Evolutionary conservation across 257 asterid genomes (phyloP).

Genomic region (Lantana camara): DNA sequence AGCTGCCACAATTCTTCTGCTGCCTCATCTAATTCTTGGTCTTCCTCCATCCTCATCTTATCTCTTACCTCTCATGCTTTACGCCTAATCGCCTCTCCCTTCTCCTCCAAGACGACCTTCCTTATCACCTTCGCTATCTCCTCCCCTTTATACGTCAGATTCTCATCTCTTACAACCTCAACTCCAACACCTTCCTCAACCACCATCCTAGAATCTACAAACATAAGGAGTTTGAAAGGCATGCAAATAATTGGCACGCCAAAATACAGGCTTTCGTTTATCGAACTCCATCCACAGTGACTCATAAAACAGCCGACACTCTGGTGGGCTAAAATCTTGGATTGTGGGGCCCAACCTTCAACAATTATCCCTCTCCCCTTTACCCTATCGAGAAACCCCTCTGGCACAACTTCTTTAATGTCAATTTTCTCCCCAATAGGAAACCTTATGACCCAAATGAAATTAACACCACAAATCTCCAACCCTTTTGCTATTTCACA

Average conservation of each 20-base stretch:
- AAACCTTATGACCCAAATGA: slow-evolving; percentile 36
- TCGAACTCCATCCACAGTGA: slow-evolving; percentile 52
- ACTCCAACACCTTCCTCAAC: slow-evolving; percentile 41
- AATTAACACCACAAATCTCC: slow-evolving; percentile 18
- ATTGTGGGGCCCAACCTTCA: slow-evolving; percentile 38
- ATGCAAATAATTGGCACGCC: slow-evolving; percentile 44
- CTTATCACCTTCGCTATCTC: slow-evolving; percentile 29
- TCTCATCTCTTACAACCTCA: slow-evolving; percentile 35
- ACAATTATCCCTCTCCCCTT: slow-evolving; percentile 29
- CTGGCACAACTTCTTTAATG: slow-evolving; percentile 21
- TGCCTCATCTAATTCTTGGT: slow-evolving; percentile 7
- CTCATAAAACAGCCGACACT: slow-evolving; percentile 37
- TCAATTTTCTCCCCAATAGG: slow-evolving; percentile 1
- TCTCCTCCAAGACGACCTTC: slow-evolving; percentile 24
- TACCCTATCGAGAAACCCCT: slow-evolving; percentile 33
- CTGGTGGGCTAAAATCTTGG: slow-evolving; percentile 16
- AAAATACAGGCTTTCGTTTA: slow-evolving; percentile 34
- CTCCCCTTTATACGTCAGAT: slow-evolving; percentile 25
- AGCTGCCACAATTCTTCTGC: too few relatives aligned
- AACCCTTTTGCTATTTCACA: slow-evolving; percentile 35
- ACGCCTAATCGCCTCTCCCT: slow-evolving; percentile 25
- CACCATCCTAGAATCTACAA: slow-evolving; percentile 32
- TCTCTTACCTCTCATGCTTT: slow-evolving; percentile 27
- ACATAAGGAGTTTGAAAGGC: slow-evolving; percentile 41
- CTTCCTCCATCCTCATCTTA: slow-evolving; percentile 34